Conservation (phyloP, 1,139 yeast species). For the Pichia sp. region DNA sequence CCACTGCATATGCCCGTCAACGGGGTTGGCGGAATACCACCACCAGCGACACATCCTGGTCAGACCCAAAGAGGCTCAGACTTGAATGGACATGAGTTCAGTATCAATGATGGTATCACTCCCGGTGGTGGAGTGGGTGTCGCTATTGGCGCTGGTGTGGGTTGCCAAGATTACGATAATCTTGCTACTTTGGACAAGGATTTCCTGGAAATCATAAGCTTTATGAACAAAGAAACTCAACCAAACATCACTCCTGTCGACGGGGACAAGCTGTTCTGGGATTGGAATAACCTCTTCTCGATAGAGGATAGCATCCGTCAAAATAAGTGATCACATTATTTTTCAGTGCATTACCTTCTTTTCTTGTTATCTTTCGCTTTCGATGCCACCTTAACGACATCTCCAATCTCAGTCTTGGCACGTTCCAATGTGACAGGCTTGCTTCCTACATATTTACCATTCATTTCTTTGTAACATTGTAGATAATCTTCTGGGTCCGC, state of each 20-base stretch:
- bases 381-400: conserved; percentile 9
- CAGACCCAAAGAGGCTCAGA: too few species aligned
- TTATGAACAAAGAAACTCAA: conserved; percentile 7
- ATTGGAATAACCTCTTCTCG: conserved; percentile 11
- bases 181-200: conserved; percentile 3
- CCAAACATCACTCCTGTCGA: conserved; percentile 4
- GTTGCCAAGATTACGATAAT: neutral
- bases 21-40: too few species aligned
- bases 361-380: neutral
- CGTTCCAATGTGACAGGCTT: conserved; percentile 66
- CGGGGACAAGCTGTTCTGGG: conserved; percentile 9
- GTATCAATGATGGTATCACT: neutral
- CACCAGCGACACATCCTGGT: too few species aligned
- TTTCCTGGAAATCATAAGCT: conserved; percentile 7
- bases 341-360: neutral
- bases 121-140: neutral
- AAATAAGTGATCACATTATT: neutral
- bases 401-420: conserved; percentile 38
- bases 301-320: neutral
- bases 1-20: too few species aligned
- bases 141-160: too few species aligned
- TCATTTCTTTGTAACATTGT: conserved; percentile 65
- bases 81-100: too few species aligned
- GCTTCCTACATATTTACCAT: conserved; percentile 68
- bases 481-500: conserved; percentile 55